Evolutionary conservation across 176 grass and related monocot genomes (phyloP).

Genomic region (Carex littledalei): DNA sequence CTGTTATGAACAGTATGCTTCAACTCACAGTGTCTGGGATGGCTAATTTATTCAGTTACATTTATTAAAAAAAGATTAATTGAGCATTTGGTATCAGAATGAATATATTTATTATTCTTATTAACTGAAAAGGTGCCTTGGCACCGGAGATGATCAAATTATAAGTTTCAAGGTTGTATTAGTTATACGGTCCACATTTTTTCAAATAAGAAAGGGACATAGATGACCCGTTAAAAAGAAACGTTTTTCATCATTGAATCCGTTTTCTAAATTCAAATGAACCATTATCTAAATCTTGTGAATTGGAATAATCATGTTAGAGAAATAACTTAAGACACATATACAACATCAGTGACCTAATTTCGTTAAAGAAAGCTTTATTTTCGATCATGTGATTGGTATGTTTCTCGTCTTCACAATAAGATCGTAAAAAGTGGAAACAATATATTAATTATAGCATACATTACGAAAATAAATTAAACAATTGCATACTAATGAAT

Average conservation of each 20-base stretch:
- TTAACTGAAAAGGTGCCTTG: too few species aligned
- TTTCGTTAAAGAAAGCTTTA: not conserved
- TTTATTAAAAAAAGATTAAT: too few species aligned
- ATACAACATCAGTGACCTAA: not conserved
- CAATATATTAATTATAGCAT: not conserved
- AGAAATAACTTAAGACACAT: not conserved
- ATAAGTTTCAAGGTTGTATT: too few species aligned
- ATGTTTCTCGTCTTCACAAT: not conserved
- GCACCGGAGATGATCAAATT: too few species aligned
- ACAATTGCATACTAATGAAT: not conserved
- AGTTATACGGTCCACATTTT: not conserved
- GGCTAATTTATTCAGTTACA: too few species aligned
- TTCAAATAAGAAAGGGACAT: not conserved
- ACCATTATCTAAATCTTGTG: not conserved
- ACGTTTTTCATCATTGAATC: too few species aligned
- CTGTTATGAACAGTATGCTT: too few species aligned
- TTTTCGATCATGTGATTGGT: not conserved
- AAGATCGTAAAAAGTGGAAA: not conserved
- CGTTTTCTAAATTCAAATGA: not conserved
- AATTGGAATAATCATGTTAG: not conserved
- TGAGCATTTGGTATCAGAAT: too few species aligned
- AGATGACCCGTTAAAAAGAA: too few species aligned
- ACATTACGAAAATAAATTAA: not conserved
- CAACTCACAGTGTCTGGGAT: too few species aligned
- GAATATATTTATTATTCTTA: too few species aligned